Conservation (phyloP, 2,329 filamentous ascomycete genomes). For the Aspergillus eucalypticola region DNA sequence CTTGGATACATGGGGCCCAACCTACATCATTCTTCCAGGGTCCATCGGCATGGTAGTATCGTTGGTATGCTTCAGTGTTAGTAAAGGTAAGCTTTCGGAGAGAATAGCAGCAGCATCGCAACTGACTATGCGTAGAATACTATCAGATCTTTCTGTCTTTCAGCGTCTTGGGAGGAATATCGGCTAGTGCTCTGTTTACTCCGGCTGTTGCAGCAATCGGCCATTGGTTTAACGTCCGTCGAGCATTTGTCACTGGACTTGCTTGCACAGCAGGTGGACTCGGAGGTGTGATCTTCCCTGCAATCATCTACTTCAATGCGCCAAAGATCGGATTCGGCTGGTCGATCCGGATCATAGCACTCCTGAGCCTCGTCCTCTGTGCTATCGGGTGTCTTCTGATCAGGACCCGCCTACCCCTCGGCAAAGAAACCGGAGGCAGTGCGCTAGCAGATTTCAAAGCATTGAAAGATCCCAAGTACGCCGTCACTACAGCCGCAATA, state of each 20-base stretch:
- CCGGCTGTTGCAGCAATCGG: constrained; percentile 32
- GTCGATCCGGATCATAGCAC: constrained; percentile 33
- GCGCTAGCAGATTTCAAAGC: constrained; percentile 25
- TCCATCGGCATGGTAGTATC: constrained; percentile 25
- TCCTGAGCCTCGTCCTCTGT: constrained; percentile 22
- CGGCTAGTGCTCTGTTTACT: constrained; percentile 33
- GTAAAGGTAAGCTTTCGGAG: constrained; percentile 17
- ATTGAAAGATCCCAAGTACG: constrained; percentile 26
- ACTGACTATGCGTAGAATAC: constrained; percentile 30
- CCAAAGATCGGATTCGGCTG: constrained; percentile 35
- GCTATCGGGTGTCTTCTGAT: constrained; percentile 3
- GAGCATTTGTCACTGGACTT: constrained; percentile 37
- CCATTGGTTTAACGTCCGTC: constrained; percentile 37
- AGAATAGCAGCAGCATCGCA: background rate
- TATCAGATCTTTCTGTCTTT: constrained; percentile 42
- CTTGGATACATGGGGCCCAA: constrained; percentile 20
- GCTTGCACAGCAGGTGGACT: constrained; percentile 37
- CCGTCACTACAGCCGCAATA: constrained; percentile 29
- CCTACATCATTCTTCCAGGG: constrained; percentile 17
- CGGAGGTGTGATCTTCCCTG: constrained; percentile 38
- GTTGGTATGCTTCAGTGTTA: constrained; percentile 33
- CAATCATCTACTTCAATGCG: constrained; percentile 32
- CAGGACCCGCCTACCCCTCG: constrained; percentile 4
- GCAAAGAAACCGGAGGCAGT: background rate
- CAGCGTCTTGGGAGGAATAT: constrained; percentile 37